phyloP scores from a whole-genome alignment of 2,329 filamentous ascomycete genomes.

The Stromatinia cepivora region DNA sequence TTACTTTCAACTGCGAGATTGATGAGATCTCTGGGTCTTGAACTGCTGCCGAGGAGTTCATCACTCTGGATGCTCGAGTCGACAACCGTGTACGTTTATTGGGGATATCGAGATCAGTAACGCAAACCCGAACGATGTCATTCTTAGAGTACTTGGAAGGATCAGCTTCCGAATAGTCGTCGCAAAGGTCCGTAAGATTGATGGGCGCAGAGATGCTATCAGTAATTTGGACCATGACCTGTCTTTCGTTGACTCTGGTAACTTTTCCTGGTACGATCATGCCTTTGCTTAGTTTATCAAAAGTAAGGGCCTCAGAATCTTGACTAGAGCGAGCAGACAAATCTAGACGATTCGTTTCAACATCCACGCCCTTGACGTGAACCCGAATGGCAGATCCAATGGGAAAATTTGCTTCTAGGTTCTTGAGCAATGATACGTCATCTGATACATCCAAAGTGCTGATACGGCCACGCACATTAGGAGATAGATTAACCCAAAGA shows the following conservation, averaged over 20 bases:
- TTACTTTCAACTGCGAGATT: slow-evolving; percentile 68
- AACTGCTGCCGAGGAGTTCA: slow-evolving; percentile 80
- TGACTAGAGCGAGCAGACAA: slow-evolving; percentile 71
- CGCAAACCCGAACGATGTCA: slow-evolving; percentile 82
- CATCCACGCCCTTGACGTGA: slow-evolving; percentile 73
- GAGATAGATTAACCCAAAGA: slow-evolving; percentile 89
- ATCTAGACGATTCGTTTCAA: slow-evolving; percentile 73
- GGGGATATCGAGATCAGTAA: slow-evolving; percentile 74
- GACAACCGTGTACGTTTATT: slow-evolving; percentile 87
- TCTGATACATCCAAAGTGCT: slow-evolving; percentile 82
- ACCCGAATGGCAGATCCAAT: slow-evolving; percentile 85
- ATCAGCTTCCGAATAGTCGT: slow-evolving; percentile 82
- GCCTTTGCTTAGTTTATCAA: slow-evolving; percentile 72
- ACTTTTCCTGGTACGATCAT: slow-evolving; percentile 82
- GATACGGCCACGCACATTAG: slow-evolving; percentile 82
- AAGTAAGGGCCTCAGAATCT: slow-evolving; percentile 58
- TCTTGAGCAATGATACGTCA: slow-evolving; percentile 74
- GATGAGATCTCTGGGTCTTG: slow-evolving; percentile 77
- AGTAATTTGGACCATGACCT: slow-evolving; percentile 82
- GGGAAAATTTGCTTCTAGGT: slow-evolving; percentile 79
- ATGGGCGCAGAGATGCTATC: slow-evolving; percentile 78
- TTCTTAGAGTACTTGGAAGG: slow-evolving; percentile 76
- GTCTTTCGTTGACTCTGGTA: slow-evolving; percentile 80
- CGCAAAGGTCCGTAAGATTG: slow-evolving; percentile 77
- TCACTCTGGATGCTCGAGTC: slow-evolving; percentile 79